A percentile compares a stretch with the other conserved stretches of the same genome.
phyloP scores from a whole-genome alignment of 1,139 yeast genomes.

The Taphrina flavorubra region DNA sequence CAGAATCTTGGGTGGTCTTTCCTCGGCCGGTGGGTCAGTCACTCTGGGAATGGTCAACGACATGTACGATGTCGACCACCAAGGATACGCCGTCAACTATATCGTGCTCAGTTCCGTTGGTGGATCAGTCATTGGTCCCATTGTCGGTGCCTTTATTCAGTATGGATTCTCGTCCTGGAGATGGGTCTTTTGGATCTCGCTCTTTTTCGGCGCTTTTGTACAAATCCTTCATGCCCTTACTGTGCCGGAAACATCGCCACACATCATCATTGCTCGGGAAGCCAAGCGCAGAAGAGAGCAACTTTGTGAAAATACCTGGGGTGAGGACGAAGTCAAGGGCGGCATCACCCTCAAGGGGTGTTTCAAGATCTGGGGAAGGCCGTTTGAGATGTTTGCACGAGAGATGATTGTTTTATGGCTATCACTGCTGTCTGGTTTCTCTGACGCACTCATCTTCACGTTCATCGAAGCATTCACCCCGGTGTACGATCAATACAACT shows the following conservation, averaged over 20 bases:
- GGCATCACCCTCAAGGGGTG: constrained; percentile 43
- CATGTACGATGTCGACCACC: constrained; percentile 55
- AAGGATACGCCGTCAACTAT: constrained; percentile 54
- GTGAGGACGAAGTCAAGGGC: constrained; percentile 51
- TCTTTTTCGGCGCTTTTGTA: constrained; percentile 53
- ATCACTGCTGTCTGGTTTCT: constrained; percentile 54
- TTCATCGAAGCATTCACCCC: constrained; percentile 54
- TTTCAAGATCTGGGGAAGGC: constrained; percentile 52
- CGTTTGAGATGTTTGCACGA: constrained; percentile 54
- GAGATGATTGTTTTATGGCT: constrained; percentile 55
- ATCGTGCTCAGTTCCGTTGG: constrained; percentile 55
- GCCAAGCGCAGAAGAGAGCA: constrained; percentile 53
- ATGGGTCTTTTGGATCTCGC: constrained; percentile 56
- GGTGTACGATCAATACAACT: constrained; percentile 50
- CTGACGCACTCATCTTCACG: constrained; percentile 55
- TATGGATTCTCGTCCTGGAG: constrained; percentile 50
- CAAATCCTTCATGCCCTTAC: constrained; percentile 52
- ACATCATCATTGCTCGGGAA: constrained; percentile 52
- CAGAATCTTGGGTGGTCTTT: constrained; percentile 50
- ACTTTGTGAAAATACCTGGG: constrained; percentile 51
- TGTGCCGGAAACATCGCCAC: constrained; percentile 53
- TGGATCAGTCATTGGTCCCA: constrained; percentile 55
- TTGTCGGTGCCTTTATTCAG: constrained; percentile 54
- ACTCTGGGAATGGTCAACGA: constrained; percentile 56
- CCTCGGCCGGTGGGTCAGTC: constrained; percentile 55